These are phyloP conservation scores for Blastobotrys terrestris DNA, from an alignment of 805 yeast genomes.

Conservation along the genomic window DNA sequence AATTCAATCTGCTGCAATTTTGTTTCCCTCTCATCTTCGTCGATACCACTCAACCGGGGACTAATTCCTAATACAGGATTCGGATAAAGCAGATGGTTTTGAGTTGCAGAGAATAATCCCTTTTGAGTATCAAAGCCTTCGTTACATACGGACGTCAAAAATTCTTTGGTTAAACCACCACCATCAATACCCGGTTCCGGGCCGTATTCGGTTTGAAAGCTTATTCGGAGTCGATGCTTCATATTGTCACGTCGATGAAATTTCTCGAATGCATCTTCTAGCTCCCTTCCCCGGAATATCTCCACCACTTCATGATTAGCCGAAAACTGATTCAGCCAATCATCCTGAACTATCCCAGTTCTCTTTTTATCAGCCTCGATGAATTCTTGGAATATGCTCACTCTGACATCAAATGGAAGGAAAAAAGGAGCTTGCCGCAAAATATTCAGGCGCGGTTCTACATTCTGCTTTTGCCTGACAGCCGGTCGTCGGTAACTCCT, in stretches of 20 bases:
- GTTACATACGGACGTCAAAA: constrained; percentile 62
- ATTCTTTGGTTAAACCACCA: constrained; percentile 92
- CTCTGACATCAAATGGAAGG: constrained; percentile 69
- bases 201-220: constrained; percentile 65
- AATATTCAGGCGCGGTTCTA: constrained; percentile 38
- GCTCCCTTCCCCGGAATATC: constrained; percentile 53
- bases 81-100: constrained; percentile 65
- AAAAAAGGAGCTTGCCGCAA: constrained; percentile 69
- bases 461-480: neutral
- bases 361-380: constrained; percentile 36
- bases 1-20: constrained; percentile 44
- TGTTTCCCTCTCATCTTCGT: constrained; percentile 26
- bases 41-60: neutral
- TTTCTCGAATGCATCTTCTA: constrained; percentile 66
- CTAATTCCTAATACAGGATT: constrained; percentile 46
- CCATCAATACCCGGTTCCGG: constrained; percentile 93
- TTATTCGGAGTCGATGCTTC: constrained; percentile 1
- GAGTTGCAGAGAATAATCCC: constrained; percentile 39
- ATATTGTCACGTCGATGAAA: neutral
- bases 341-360: neutral
- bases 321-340: constrained; percentile 8
- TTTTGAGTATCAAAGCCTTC: constrained; percentile 53
- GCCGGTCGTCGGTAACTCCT: neutral
- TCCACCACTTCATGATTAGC: constrained; percentile 13
- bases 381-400: constrained; percentile 58